Conservation (phyloP, 2,329 filamentous ascomycete genomes). For the Diplodia seriata region DNA sequence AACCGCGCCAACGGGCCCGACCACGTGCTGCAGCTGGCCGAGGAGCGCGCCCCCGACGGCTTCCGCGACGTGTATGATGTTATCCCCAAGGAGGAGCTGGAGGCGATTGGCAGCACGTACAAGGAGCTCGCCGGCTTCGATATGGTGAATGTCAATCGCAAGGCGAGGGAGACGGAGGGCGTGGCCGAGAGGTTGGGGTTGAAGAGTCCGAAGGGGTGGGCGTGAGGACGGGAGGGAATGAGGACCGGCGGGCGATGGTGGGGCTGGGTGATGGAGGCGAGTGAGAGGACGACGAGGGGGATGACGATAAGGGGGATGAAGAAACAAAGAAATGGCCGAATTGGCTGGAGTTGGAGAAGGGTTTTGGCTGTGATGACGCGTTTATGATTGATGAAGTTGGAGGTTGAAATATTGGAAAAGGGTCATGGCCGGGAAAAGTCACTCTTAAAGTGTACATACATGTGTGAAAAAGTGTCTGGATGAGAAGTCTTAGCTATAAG, state of each 20-base stretch:
- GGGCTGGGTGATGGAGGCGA: neutral
- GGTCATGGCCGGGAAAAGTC: neutral
- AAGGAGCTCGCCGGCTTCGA: conserved; percentile 57
- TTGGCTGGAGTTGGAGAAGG: neutral
- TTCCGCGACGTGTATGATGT: conserved; percentile 50
- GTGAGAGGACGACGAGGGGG: too few species aligned
- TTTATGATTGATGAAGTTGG: neutral
- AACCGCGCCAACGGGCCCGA: conserved; percentile 57
- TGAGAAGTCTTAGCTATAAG: neutral
- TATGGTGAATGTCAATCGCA: conserved; percentile 53
- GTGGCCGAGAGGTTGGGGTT: conserved; percentile 37
- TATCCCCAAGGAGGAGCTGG: conserved; percentile 50
- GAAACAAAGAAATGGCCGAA: neutral
- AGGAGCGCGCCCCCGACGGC: conserved; percentile 52
- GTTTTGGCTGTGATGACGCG: neutral
- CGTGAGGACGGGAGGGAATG: neutral
- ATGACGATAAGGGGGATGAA: neutral
- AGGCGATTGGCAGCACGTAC: conserved; percentile 44
- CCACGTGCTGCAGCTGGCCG: conserved; percentile 55
- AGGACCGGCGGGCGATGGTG: neutral
- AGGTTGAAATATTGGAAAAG: neutral
- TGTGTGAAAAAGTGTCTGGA: neutral
- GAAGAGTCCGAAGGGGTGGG: conserved; percentile 36
- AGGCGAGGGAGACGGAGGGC: conserved; percentile 48
- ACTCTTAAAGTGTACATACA: neutral